A percentile compares a stretch with the other conserved stretches of the same genome.
Conservation (phyloP, 768 basidiomycete genomes). For the Inosperma sp. region DNA sequence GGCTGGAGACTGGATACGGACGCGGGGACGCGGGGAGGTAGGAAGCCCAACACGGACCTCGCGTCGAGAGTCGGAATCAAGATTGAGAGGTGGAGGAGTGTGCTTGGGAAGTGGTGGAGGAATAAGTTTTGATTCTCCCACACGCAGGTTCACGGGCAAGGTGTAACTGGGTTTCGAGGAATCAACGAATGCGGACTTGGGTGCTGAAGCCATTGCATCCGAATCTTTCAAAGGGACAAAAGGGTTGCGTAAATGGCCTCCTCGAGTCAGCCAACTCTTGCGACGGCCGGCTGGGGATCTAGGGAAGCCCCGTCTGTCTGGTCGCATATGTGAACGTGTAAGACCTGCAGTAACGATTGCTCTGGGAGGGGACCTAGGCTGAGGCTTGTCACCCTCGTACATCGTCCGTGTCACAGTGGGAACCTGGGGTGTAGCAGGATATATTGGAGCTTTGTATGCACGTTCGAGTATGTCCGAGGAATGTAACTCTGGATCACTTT, state of each 20-base stretch:
- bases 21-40: not conserved
- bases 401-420: slow-evolving; percentile 13
- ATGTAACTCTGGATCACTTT: slow-evolving; percentile 26
- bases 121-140: slow-evolving; percentile 7
- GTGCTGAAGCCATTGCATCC: slow-evolving; percentile 22
- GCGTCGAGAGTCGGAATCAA: slow-evolving; percentile 13
- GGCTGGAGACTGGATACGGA: not conserved
- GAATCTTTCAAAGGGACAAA: slow-evolving; percentile 36
- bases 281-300: slow-evolving; percentile 31
- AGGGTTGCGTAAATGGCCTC: slow-evolving; percentile 31
- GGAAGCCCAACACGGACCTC: slow-evolving; percentile 13
- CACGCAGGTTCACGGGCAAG: slow-evolving; percentile 16
- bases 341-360: slow-evolving; percentile 23
- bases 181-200: slow-evolving; percentile 15
- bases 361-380: slow-evolving; percentile 23
- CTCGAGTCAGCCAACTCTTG: slow-evolving; percentile 28
- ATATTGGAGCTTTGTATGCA: slow-evolving; percentile 23
- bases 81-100: slow-evolving; percentile 15
- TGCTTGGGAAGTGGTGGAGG: slow-evolving; percentile 11
- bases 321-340: slow-evolving; percentile 16
- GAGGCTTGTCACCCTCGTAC: slow-evolving; percentile 13
- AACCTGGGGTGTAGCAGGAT: slow-evolving; percentile 19
- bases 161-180: slow-evolving; percentile 18
- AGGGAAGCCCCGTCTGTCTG: slow-evolving; percentile 21
- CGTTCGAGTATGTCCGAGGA: slow-evolving; percentile 37